Evolutionary conservation across 371 early-diverging fungal genomes (phyloP).

Genomic region (Umbelopsis sp.): DNA sequence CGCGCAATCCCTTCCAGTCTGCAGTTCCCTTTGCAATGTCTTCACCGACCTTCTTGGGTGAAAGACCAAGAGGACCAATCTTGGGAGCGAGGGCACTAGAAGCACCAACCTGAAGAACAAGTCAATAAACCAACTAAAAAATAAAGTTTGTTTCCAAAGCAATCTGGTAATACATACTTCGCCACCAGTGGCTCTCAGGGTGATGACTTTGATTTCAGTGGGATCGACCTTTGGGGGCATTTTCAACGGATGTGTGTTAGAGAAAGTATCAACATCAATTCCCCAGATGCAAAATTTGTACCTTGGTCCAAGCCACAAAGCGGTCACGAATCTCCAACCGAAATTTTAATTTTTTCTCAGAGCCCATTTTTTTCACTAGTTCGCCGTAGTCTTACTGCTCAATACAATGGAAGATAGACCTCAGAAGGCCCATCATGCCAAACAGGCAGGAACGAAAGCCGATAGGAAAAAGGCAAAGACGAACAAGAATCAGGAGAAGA

Average conservation of each 20-base stretch:
- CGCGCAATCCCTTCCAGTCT: slow-evolving; percentile 97
- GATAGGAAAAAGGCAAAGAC: slow-evolving; percentile 75
- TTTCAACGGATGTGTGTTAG: background rate
- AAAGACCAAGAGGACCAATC: slow-evolving; percentile 99
- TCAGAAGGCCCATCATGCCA: slow-evolving; percentile 84
- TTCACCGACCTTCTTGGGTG: slow-evolving; percentile 99
- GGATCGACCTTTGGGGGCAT: slow-evolving; percentile 87
- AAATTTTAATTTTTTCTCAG: background rate
- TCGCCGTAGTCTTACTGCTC: slow-evolving; percentile 2
- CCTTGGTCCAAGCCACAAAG: slow-evolving; percentile 6
- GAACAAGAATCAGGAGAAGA: slow-evolving; percentile 75
- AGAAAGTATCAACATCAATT: background rate
- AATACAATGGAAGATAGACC: slow-evolving; percentile 56
- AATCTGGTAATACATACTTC: background rate
- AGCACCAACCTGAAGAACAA: slow-evolving; percentile 90
- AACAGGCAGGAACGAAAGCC: slow-evolving; percentile 86
- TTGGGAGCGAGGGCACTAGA: slow-evolving; percentile 98
- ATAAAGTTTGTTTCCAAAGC: background rate
- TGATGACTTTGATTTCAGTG: slow-evolving; percentile 82
- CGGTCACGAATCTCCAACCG: background rate
- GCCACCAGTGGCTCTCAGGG: slow-evolving; percentile 91
- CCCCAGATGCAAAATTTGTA: slow-evolving; percentile 1
- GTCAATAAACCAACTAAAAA: background rate
- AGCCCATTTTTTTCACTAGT: background rate
- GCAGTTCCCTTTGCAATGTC: slow-evolving; percentile 98